Conservation (phyloP, 2,329 filamentous ascomycete species). For the Fusarium citri region DNA sequence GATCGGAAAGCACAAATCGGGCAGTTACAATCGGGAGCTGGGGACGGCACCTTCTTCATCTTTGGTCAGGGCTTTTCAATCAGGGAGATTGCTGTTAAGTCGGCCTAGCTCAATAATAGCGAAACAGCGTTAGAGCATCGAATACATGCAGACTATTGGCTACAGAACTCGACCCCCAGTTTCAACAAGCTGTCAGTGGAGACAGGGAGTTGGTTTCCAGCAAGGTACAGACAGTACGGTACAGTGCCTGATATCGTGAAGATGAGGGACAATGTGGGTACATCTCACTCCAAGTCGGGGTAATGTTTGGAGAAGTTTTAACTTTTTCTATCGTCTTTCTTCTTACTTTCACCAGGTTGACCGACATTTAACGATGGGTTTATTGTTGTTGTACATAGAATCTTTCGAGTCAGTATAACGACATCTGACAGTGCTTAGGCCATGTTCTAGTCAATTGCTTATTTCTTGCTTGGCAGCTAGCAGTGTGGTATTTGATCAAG, state of each 20-base stretch:
- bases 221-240: not conserved
- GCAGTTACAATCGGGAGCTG: slow-evolving; percentile 29
- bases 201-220: not conserved
- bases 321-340: not conserved
- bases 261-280: slow-evolving; percentile 28
- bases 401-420: not conserved
- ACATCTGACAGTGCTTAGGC: slow-evolving; percentile 21
- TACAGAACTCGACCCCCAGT: not conserved
- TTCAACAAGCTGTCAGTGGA: slow-evolving; percentile 12
- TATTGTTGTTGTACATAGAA: not conserved
- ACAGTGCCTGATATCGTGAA: slow-evolving; percentile 4
- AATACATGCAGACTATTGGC: not conserved
- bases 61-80: slow-evolving; percentile 14
- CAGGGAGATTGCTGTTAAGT: slow-evolving; percentile 3
- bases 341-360: not conserved
- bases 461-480: slow-evolving; percentile 15
- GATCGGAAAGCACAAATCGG: slow-evolving; percentile 36
- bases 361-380: not conserved
- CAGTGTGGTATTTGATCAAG: not conserved
- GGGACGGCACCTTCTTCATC: slow-evolving; percentile 21
- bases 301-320: slow-evolving; percentile 34
- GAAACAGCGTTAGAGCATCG: not conserved
- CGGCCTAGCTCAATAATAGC: not conserved
- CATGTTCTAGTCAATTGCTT: slow-evolving; percentile 14
- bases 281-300: slow-evolving; percentile 25